Evolutionary conservation across 148 eudicot species (phyloP), one percentile per base, ranked within the genome.

Genomic region (Chenopodium formosanum): DNA sequence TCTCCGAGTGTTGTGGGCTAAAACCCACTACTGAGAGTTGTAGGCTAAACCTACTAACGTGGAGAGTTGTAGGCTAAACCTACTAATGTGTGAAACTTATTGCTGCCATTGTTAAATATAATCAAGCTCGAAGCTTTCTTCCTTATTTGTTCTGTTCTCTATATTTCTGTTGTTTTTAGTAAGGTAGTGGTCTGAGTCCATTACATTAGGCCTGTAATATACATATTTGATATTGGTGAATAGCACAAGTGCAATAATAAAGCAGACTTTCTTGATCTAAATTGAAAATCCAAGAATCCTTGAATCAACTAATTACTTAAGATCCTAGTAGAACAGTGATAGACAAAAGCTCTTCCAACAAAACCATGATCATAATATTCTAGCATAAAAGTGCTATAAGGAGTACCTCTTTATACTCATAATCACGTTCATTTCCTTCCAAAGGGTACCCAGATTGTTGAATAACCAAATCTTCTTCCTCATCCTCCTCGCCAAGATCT

Each of bases 381-480:
- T n/a, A 65, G 75, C 46, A 73, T 44, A 32, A 62, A 63, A 64
- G 69, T 47, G 52, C 31, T 9, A 22, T 31, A 23, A 20, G 78
- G 74, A 65, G 53, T 82, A 89, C 91, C 88, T 87, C 89, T 76
- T 78, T 80, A 73, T 87, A 87, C 46, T 80, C 83, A 77, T 89
- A 89, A 80, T 85, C 87, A 37, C 76, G 74, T 66, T 82, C 88
- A 85, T 77, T 85, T 81, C 85, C 88, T 80, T 78, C 84, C 88
- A 82, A 83, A 29, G 85, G 77, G 63, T 81, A 83, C 4, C 29
- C 75, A 44, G 79, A 78, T 62, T 73, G 81, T 50, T 70, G 77
- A 52, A 32, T 50, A 56, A 14, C 25, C 47, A 66, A 78, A 48
- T 65, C 82, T 56, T 79, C 83, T 75, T 85, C 86, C 70, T 73